Conservation (phyloP, 2,329 filamentous ascomycete genomes). For the Colletotrichum lini region DNA sequence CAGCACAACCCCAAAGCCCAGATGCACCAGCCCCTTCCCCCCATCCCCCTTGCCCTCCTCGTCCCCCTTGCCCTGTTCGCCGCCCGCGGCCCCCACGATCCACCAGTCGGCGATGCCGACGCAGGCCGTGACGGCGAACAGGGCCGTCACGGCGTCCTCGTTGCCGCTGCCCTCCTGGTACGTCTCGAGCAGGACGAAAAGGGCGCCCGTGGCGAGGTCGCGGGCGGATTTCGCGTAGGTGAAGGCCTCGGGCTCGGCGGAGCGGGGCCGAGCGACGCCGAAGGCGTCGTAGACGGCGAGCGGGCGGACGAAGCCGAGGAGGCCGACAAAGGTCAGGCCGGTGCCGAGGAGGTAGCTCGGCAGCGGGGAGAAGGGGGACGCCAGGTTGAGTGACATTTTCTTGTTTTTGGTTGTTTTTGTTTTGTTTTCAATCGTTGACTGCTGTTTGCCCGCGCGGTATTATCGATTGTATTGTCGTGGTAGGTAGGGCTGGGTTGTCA, state of each 20-base stretch:
- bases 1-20: conserved; percentile 6
- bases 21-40: conserved; percentile 8
- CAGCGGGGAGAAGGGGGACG: conserved; percentile 33
- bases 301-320: conserved; percentile 41
- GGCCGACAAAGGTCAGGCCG: conserved; percentile 44
- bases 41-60: not conserved
- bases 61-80: not conserved
- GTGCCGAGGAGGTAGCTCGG: conserved; percentile 45
- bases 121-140: conserved; percentile 25
- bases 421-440: not conserved
- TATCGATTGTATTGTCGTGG: no score
- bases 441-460: no score
- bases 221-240: conserved; percentile 32
- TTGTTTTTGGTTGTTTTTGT: not conserved
- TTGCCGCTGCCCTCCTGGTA: conserved; percentile 40
- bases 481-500: no score
- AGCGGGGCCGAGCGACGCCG: conserved; percentile 21
- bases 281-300: conserved; percentile 35
- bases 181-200: conserved; percentile 39
- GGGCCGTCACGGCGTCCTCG: conserved; percentile 38
- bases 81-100: conserved; percentile 15
- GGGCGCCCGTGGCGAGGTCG: conserved; percentile 19
- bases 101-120: conserved; percentile 33
- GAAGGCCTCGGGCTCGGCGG: conserved; percentile 14
- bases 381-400: not conserved